Percentiles rank a stretch among this genome's conserved stretches.
Evolutionary conservation across 2,329 filamentous ascomycete species (phyloP).

Genomic region (Hypoxylon sp.): DNA sequence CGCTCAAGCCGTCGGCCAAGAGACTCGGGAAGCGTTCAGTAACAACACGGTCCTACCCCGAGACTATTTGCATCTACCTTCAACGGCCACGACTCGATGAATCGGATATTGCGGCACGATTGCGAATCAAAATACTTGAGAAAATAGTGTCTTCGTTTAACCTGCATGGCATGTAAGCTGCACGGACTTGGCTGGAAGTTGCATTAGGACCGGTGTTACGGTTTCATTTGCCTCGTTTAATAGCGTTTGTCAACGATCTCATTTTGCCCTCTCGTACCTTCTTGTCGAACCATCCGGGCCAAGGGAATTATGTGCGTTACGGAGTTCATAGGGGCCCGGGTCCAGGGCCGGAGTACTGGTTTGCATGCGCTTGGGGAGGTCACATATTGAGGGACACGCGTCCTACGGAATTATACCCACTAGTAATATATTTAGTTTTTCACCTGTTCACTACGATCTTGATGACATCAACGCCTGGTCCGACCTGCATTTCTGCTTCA

Average conservation of each 20-base stretch:
- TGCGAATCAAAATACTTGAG: conserved; percentile 15
- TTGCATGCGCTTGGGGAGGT: conserved; percentile 34
- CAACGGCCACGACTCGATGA: conserved; percentile 33
- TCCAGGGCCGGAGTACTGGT: conserved; percentile 38
- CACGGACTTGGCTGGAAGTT: conserved; percentile 40
- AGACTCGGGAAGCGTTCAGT: conserved; percentile 49
- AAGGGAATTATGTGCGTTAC: conserved; percentile 36
- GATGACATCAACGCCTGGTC: conserved; percentile 23
- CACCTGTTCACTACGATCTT: conserved; percentile 11
- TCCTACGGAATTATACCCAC: conserved; percentile 48
- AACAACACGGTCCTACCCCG: conserved; percentile 39
- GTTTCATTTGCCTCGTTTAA: conserved; percentile 40
- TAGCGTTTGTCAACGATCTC: conserved; percentile 33
- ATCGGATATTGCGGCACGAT: conserved; percentile 31
- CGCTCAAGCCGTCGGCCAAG: conserved; percentile 38
- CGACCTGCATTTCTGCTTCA: conserved; percentile 12
- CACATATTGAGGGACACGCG: conserved; percentile 45
- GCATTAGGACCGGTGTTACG: conserved; percentile 29
- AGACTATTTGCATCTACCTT: conserved; percentile 48
- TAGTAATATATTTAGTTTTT: conserved; percentile 44
- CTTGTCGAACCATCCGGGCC: conserved; percentile 38
- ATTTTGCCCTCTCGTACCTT: conserved; percentile 13
- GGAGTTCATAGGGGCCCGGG: conserved; percentile 40
- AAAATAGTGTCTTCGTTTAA: conserved; percentile 34
- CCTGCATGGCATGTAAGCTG: conserved; percentile 39